Evolutionary conservation across 2,329 filamentous ascomycete genomes (phyloP).

Genomic region (Hypoxylon sp.): DNA sequence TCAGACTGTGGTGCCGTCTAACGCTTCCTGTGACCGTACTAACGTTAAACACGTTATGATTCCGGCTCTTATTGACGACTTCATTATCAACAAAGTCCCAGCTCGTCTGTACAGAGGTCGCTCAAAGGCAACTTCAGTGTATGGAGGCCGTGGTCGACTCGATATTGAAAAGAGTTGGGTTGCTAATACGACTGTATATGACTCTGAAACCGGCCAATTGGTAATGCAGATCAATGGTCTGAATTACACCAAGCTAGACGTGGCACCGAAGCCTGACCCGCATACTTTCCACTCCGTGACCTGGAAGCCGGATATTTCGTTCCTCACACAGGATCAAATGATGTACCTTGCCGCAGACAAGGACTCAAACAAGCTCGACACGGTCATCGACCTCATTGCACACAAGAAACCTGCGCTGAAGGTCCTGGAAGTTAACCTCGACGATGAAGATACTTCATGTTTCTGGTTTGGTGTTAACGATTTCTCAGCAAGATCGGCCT

Average conservation of each 20-base stretch:
- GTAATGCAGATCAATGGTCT: slow-evolving; percentile 45
- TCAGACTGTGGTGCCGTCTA: slow-evolving; percentile 35
- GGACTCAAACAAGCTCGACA: slow-evolving; percentile 11
- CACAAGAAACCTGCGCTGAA: slow-evolving; percentile 54
- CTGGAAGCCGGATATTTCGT: slow-evolving; percentile 47
- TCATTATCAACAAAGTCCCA: slow-evolving; percentile 36
- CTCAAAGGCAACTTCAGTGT: slow-evolving; percentile 10
- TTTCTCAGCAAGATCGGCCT: slow-evolving; percentile 14
- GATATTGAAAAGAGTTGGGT: slow-evolving; percentile 35
- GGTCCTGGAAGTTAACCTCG: slow-evolving; percentile 52
- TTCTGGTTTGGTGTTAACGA: slow-evolving; percentile 9
- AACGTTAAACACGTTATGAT: slow-evolving; percentile 32
- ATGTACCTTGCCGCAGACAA: neutral
- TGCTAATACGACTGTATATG: slow-evolving; percentile 29
- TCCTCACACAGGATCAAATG: slow-evolving; percentile 36
- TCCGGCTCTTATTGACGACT: slow-evolving; percentile 26
- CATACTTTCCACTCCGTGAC: slow-evolving; percentile 42
- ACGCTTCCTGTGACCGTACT: slow-evolving; percentile 32
- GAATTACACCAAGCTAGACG: slow-evolving; percentile 42
- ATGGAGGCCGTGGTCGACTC: slow-evolving; percentile 31
- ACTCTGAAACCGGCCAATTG: slow-evolving; percentile 40
- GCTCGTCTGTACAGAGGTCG: neutral
- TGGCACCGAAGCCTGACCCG: slow-evolving; percentile 37
- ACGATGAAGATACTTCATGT: slow-evolving; percentile 6
- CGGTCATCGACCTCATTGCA: slow-evolving; percentile 52